Base-by-base conservation (phyloP, 2,329 filamentous ascomycete genomes). In the Aspergillus oerlinghausenensis region DNA sequence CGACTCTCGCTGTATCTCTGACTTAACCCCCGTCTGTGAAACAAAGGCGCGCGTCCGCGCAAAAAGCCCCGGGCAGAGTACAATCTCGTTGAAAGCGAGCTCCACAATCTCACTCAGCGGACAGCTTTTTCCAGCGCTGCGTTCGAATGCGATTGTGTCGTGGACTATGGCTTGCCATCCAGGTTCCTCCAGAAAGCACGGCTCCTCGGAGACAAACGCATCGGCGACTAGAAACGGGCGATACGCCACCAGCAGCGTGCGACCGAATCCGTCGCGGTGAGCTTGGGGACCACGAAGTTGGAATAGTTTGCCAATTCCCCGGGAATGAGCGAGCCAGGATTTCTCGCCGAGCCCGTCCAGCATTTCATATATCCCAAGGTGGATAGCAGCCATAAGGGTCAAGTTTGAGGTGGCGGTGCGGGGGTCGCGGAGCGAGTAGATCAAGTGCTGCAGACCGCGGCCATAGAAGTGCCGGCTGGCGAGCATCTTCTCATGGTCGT, bases 271-370 rank as follows among this genome's bases (percentile, higher is more conserved):
- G 7, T 26, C 29, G 5, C 29, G 32, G 49, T 65, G 62, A 4
- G 56, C 55, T 7, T 56, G 42, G 5, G 64, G 49, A 0, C 64
- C 64, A 1, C 64, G 60, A 5, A 65, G 32, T 3, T 38, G 55
- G 25, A 65, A 55, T 9, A 66, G 42, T 38, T 50, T 45, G 2
- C 40, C 55, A 4, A 66, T 60, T 3, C 63, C 64, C 4, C 60
- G 54, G 1, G 63, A 62, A 48, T 66, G 63, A 4, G 61, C 40
- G n/a, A 66, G 35, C 63, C 63, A 66, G 5, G 61, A 59, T 43
- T 55, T 57, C 19, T 57, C 40, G 4, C 45, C 56, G 3, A 63
- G 52, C 1, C 52, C 54, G 49, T 64, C 60, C 17, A 62, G 47
- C 57, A 64, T 56, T 47, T 67, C 65, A 48, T 63, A 66, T 11